Base-by-base conservation (phyloP, 116 monocot genomes). In the Posidonia oceanica region DNA sequence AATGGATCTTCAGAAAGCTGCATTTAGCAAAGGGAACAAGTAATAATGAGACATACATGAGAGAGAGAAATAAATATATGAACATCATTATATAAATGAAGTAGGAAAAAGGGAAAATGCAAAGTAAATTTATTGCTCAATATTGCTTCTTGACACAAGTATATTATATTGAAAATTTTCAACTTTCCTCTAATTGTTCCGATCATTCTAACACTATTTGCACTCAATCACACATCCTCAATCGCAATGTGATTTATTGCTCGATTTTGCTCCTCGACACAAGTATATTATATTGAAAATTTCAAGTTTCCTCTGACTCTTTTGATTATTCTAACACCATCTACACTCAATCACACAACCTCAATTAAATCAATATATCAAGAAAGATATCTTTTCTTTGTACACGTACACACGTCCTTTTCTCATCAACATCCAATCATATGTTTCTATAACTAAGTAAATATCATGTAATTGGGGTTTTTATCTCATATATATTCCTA, bases 1-100 rank as follows among this genome's bases (percentile, higher is more conserved):
- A 92, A 97, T 66, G 89, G 92, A 84, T 97, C 80, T 72, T 83
- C 77, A 53, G 39, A 64, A 72, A 68, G 67, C 89, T 97, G 88
- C 61, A 39, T 17, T 16, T 54, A 4, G 10, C 29, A 67, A 14
- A 42, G 48, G 13, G n/a, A 42, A 67, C 42, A 67, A 6, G 10
- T 67, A 20, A 52, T 23, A 58, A 58, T 58, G 58, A 4, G 5
- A 48, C 16, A 58, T 58, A 5, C 16, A 58, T 58, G 5, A 14
- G 14, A 18, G 14, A 58, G 5, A 17, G 2, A 58, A 17, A n/a
- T 58, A 16, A 16, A 29, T 1, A 14, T 4, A 58, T 3, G 16
- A 16, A 58, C 18, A n/a, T 58, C 2, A 14, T 16, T 14, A 58
- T 3, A 58, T 13, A n/a, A n/a, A 58, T 58, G 58, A n/a, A 13